Evolutionary conservation across 2,329 filamentous ascomycete species (phyloP).

Genomic region (Phialophora tarda): DNA sequence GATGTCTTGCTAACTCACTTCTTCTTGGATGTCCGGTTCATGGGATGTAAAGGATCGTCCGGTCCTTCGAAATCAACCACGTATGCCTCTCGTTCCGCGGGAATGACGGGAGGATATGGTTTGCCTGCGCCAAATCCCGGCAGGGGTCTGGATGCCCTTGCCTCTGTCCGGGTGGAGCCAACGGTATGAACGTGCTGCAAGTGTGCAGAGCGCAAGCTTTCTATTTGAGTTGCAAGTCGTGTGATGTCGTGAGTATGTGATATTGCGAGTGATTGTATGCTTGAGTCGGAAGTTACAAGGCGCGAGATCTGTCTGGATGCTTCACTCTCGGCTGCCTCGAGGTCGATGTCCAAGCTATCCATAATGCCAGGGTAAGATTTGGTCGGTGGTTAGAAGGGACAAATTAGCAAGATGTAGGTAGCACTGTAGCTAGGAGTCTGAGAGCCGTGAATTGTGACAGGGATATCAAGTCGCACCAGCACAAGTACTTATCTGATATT

Average conservation of each 20-base stretch:
- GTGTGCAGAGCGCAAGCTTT: not conserved
- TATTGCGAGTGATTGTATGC: not conserved
- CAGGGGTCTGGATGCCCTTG: conserved; percentile 40
- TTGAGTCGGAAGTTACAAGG: not conserved
- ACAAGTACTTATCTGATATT: not conserved
- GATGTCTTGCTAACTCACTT: conserved; percentile 11
- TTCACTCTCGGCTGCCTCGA: conserved; percentile 12
- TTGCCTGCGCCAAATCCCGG: conserved; percentile 44
- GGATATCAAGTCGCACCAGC: not conserved
- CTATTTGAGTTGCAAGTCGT: conserved; percentile 2
- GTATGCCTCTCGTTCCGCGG: conserved; percentile 58
- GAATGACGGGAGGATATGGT: conserved; percentile 29
- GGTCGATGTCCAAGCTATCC: conserved; percentile 8
- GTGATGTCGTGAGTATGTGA: not conserved
- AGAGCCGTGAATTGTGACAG: not conserved
- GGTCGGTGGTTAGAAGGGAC: not conserved
- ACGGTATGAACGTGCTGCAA: conserved; percentile 11
- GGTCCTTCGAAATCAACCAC: conserved; percentile 51
- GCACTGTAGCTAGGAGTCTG: not conserved
- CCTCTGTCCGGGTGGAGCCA: conserved; percentile 1
- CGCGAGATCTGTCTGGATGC: conserved; percentile 12
- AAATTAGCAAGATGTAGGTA: not conserved
- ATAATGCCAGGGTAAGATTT: not conserved
- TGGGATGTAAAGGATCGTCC: conserved; percentile 75
- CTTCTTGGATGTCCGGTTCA: conserved; percentile 80